Evolutionary conservation across 345 rosid genomes (phyloP).

Genomic region (Eucalyptus tenuipes): DNA sequence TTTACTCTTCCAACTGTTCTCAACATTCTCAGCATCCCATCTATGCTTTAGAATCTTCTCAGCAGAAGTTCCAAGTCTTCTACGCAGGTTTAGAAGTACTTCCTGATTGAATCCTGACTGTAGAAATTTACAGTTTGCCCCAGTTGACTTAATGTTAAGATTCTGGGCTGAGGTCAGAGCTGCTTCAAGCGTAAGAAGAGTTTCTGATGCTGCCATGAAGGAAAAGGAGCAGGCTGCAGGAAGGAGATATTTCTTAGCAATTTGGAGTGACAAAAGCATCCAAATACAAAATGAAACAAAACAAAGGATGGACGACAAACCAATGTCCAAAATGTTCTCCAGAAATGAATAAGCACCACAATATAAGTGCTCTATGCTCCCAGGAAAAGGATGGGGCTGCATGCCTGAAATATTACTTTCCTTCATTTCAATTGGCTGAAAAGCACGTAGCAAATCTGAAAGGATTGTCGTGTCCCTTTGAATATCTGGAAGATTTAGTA

Average conservation of each 20-base stretch:
- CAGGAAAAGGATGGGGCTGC: conserved; percentile 35
- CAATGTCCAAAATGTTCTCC: conserved; percentile 44
- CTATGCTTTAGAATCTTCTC: conserved; percentile 46
- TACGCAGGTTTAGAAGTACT: conserved; percentile 18
- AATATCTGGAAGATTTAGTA: conserved; percentile 10
- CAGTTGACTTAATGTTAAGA: conserved; percentile 12
- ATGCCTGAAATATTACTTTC: conserved; percentile 17
- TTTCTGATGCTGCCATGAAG: conserved; percentile 53
- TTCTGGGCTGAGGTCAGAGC: conserved; percentile 28
- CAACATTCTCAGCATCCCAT: conserved; percentile 42
- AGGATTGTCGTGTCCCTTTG: conserved; percentile 34
- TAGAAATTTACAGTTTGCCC: conserved; percentile 15
- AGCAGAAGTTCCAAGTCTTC: conserved; percentile 54
- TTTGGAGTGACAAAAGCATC: neutral
- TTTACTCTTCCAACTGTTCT: conserved; percentile 66
- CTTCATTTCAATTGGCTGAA: conserved; percentile 35
- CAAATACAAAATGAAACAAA: neutral
- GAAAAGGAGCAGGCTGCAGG: conserved; percentile 71
- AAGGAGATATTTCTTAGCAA: neutral
- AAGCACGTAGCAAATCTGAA: conserved; percentile 49
- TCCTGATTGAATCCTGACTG: conserved; percentile 6
- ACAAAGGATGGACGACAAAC: conserved; percentile 15
- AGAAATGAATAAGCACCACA: conserved; percentile 50
- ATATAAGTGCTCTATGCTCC: conserved; percentile 50
- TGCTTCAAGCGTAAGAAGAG: conserved; percentile 55